Conservation (phyloP, 495 filamentous ascomycete genomes). For the Massariosphaeria phaeospora region DNA sequence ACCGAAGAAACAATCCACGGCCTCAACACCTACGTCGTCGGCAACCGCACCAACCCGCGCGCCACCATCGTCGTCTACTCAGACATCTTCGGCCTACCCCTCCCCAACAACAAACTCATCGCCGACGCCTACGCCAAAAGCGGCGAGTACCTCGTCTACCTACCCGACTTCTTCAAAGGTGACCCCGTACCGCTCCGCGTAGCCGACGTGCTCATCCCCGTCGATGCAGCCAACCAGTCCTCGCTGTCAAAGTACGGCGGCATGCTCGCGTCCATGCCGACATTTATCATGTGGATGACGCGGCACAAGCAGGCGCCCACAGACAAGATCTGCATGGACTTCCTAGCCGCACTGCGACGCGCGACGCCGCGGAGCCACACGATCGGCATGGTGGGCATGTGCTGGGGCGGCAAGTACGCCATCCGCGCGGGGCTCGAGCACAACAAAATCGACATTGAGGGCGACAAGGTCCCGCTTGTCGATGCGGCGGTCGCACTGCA, state of each 20-base stretch:
- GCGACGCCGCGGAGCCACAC: conserved; percentile 36
- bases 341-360: conserved; percentile 31
- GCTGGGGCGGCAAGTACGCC: conserved; percentile 45
- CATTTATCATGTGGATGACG: conserved; percentile 39
- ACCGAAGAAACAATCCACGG: conserved; percentile 42
- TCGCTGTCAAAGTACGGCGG: conserved; percentile 40
- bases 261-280: conserved; percentile 34
- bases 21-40: conserved; percentile 42
- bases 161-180: conserved; percentile 44
- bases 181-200: conserved; percentile 41
- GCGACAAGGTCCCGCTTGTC: conserved; percentile 40
- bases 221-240: conserved; percentile 43
- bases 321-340: conserved; percentile 39
- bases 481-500: conserved; percentile 41
- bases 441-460: conserved; percentile 40
- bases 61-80: conserved; percentile 43
- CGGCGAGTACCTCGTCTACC: conserved; percentile 42
- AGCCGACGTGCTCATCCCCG: conserved; percentile 42
- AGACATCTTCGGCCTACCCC: conserved; percentile 43
- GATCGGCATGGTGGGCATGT: conserved; percentile 45
- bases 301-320: conserved; percentile 39
- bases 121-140: conserved; percentile 45
- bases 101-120: conserved; percentile 44
- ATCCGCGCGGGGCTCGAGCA: conserved; percentile 35
- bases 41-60: conserved; percentile 40